Evolutionary conservation across 805 yeast genomes (phyloP).

Genomic region (Wickerhamomyces sydowiorum): DNA sequence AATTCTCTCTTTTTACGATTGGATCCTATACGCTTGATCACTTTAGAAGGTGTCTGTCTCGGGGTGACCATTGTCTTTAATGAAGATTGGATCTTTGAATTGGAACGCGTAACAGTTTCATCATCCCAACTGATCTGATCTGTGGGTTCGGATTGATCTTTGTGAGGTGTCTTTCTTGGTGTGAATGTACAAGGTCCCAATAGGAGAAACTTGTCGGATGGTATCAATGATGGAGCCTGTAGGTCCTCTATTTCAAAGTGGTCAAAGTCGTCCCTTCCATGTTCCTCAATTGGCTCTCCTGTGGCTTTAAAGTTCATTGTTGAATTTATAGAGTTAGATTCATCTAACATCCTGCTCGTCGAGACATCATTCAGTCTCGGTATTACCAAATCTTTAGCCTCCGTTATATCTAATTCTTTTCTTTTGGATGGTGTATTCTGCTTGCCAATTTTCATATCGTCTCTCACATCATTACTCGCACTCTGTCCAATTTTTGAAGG

Average conservation of each 20-base stretch:
- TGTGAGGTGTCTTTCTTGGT: not conserved
- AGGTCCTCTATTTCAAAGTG: not conserved
- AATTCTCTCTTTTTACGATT: not conserved
- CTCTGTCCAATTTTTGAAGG: slow-evolving; percentile 6
- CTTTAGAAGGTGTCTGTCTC: not conserved
- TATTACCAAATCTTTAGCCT: too few species aligned
- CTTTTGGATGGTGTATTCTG: too few species aligned
- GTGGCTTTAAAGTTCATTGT: not conserved
- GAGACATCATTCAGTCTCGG: too few species aligned
- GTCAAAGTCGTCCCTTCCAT: not conserved
- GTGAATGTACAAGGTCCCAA: not conserved
- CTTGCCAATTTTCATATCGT: not conserved
- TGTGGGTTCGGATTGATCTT: not conserved
- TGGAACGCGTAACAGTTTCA: not conserved
- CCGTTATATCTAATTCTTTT: not conserved
- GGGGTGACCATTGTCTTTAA: not conserved
- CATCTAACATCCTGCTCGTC: too few species aligned
- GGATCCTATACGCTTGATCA: not conserved
- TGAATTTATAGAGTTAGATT: too few species aligned
- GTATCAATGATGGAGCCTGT: not conserved
- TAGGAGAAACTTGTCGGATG: not conserved
- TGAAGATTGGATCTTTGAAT: not conserved
- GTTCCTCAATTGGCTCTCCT: too few species aligned
- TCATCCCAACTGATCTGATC: not conserved
- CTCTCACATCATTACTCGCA: not conserved